Conservation (phyloP, 352 stramenopile genomes). For the Pythium brachiatum region DNA sequence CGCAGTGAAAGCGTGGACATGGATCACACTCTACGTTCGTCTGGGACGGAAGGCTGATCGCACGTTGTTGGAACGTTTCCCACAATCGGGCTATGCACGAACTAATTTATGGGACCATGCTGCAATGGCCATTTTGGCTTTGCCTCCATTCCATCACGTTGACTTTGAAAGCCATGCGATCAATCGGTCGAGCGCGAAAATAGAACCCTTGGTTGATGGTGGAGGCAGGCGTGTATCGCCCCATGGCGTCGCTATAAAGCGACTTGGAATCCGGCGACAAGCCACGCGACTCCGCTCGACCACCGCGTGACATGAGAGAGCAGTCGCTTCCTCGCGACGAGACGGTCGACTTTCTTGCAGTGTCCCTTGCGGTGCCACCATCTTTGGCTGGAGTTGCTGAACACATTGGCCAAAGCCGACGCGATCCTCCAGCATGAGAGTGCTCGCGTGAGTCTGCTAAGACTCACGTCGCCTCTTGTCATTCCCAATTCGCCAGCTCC, state of each 20-base stretch:
- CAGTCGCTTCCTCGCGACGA: not conserved
- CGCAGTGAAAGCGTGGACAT: not conserved
- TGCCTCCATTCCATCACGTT: not conserved
- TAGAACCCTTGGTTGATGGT: not conserved
- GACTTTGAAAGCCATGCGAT: not conserved
- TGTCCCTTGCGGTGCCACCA: not conserved
- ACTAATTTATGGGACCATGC: conserved; percentile 3
- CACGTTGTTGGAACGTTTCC: not conserved
- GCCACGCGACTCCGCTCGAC: not conserved
- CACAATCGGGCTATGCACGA: not conserved
- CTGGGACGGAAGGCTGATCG: not conserved
- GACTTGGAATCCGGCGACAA: not conserved
- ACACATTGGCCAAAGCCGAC: not conserved
- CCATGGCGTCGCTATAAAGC: not conserved
- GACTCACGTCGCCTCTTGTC: not conserved
- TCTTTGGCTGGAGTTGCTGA: not conserved
- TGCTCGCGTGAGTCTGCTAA: not conserved
- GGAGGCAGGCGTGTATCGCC: not conserved
- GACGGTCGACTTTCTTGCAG: not conserved
- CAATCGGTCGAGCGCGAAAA: not conserved
- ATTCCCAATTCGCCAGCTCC: not conserved
- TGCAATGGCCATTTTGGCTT: not conserved
- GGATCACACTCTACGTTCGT: not conserved
- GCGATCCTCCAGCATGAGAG: not conserved
- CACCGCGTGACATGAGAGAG: not conserved